Percentiles rank a stretch among this genome's conserved stretches.
These are phyloP conservation scores for Echria macrotheca DNA, from an alignment of 495 filamentous ascomycete species.

Conservation along the genomic window DNA sequence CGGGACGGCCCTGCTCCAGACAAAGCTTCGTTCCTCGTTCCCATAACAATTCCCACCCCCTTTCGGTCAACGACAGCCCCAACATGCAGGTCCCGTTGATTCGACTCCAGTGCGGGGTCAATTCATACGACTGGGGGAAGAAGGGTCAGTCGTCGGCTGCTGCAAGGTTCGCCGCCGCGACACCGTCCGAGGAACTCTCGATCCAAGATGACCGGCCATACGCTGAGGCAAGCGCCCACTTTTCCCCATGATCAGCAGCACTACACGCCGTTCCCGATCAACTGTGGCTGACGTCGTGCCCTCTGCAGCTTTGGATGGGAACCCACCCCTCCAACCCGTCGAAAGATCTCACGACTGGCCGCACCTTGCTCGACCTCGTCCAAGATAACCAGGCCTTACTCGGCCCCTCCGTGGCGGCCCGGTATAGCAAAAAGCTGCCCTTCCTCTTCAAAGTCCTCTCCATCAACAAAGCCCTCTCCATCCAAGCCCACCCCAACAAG, in stretches of 20 bases:
- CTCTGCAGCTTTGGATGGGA: conserved; percentile 91
- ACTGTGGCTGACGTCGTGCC: conserved; percentile 3
- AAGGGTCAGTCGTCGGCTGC: conserved; percentile 74
- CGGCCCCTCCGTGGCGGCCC: conserved; percentile 60
- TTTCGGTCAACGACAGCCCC: neutral
- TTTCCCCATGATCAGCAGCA: neutral
- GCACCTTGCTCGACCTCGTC: conserved; percentile 83
- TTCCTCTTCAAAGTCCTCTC: conserved; percentile 98
- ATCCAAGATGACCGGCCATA: conserved; percentile 82
- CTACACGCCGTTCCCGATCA: neutral
- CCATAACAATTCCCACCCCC: neutral
- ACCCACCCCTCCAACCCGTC: conserved; percentile 95
- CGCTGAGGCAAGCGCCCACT: conserved; percentile 60
- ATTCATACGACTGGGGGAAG: conserved; percentile 99
- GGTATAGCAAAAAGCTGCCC: conserved; percentile 60
- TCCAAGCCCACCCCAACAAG: conserved; percentile 98
- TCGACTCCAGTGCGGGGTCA: conserved; percentile 90
- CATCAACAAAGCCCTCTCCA: conserved; percentile 88
- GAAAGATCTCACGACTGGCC: conserved; percentile 76
- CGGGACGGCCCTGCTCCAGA: too few relatives aligned
- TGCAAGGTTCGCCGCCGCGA: conserved; percentile 73
- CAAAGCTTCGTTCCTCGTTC: neutral
- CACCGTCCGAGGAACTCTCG: conserved; percentile 60
- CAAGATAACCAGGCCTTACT: conserved; percentile 82
- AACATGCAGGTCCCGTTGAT: conserved; percentile 64